Evolutionary conservation across 495 filamentous ascomycete genomes (phyloP).

Genomic region (Tuber indicum): DNA sequence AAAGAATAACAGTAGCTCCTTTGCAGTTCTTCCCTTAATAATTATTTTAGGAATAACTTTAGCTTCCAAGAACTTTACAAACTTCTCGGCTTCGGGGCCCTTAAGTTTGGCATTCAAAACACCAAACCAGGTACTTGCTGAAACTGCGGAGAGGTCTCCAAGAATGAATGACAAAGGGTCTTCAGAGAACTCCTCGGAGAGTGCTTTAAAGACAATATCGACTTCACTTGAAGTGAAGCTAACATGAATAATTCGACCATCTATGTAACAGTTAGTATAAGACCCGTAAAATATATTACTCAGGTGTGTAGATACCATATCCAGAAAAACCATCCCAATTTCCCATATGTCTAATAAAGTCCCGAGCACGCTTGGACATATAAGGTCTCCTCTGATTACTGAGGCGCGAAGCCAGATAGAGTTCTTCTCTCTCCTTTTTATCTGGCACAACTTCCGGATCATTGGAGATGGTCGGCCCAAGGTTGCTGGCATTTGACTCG

Average conservation of each 20-base stretch:
- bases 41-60: neutral
- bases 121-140: neutral
- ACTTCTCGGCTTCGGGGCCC: neutral
- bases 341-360: constrained; percentile 13
- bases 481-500: neutral
- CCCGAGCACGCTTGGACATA: constrained; percentile 5
- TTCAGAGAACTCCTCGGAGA: neutral
- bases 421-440: neutral
- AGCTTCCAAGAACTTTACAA: neutral
- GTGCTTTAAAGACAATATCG: neutral
- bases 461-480: neutral
- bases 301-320: constrained; percentile 14
- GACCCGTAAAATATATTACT: neutral
- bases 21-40: neutral
- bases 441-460: neutral
- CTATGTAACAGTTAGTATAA: constrained; percentile 12
- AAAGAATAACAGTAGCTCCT: neutral
- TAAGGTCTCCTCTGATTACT: constrained; percentile 15
- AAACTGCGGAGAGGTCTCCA: constrained; percentile 9
- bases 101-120: neutral
- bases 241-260: constrained; percentile 25
- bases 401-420: neutral
- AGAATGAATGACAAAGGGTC: constrained; percentile 5
- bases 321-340: constrained; percentile 10
- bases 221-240: constrained; percentile 27